Percentiles rank a stretch among this genome's conserved stretches.
Evolutionary conservation across 306 rosid genomes (phyloP).

Genomic region (Sechiopsis laciniata): DNA sequence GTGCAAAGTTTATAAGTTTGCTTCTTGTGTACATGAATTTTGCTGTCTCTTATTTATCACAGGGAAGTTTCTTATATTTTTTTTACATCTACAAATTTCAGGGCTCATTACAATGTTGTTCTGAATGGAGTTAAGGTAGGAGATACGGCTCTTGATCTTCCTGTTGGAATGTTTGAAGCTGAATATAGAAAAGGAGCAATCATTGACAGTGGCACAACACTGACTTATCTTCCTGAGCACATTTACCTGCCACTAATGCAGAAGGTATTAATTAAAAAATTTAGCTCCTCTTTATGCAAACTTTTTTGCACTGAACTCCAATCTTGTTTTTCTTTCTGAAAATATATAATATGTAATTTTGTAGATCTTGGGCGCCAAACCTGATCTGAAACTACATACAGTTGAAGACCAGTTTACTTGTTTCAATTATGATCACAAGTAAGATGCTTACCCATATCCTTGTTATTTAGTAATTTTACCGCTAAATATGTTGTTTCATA

Average conservation of each 20-base stretch:
- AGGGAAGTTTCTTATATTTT: no score
- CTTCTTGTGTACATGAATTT: not conserved
- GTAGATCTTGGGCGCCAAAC: constrained; percentile 44
- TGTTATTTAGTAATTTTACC: not conserved
- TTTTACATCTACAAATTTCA: constrained; percentile 23
- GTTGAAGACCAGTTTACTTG: constrained; percentile 25
- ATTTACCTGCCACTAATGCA: constrained; percentile 36
- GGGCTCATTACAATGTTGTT: constrained; percentile 76
- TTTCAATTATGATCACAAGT: not conserved
- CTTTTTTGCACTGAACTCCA: constrained; percentile 7
- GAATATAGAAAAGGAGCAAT: constrained; percentile 47
- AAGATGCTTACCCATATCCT: constrained; percentile 10
- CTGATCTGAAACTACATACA: constrained; percentile 36
- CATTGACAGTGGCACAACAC: constrained; percentile 93
- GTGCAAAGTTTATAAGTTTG: not conserved
- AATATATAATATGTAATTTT: not conserved
- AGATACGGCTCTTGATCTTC: constrained; percentile 44
- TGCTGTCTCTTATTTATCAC: not conserved
- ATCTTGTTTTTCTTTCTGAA: not conserved
- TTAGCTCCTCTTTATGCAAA: not conserved
- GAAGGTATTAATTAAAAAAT: constrained; percentile 32
- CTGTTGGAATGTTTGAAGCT: constrained; percentile 43
- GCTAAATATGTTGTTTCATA: not conserved
- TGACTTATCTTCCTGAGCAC: constrained; percentile 61
- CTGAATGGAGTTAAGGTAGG: constrained; percentile 69